These are phyloP conservation scores for Aspergillus neoniger DNA, from an alignment of 2,329 filamentous ascomycete species.

Conservation along the genomic window DNA sequence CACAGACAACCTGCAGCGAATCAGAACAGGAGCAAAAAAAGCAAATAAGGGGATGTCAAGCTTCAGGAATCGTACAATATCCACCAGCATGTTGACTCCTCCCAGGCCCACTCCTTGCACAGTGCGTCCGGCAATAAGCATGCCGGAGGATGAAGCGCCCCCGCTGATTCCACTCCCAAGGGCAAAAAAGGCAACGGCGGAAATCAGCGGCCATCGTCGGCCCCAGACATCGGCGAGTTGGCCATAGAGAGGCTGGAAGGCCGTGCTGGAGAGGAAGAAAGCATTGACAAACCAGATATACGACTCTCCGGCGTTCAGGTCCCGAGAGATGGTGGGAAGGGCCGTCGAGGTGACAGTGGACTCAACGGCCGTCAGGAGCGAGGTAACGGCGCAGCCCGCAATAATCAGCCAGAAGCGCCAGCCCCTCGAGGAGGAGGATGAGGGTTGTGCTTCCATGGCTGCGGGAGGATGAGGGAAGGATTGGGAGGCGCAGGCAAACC, in stretches of 20 bases:
- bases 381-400: slow-evolving; percentile 26
- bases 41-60: too few species aligned
- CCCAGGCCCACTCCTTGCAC: slow-evolving; percentile 57
- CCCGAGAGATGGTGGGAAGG: slow-evolving; percentile 40
- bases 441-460: too few species aligned
- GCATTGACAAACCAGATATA: slow-evolving; percentile 41
- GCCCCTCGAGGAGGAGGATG: neutral
- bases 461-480: neutral
- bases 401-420: slow-evolving; percentile 30
- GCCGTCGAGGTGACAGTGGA: slow-evolving; percentile 45
- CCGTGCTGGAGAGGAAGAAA: neutral
- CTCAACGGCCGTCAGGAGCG: slow-evolving; percentile 40
- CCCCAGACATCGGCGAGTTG: slow-evolving; percentile 57
- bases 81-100: slow-evolving; percentile 45
- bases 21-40: too few species aligned
- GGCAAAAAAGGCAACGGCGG: slow-evolving; percentile 49
- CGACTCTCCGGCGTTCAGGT: slow-evolving; percentile 30
- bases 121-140: slow-evolving; percentile 58
- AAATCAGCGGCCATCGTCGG: slow-evolving; percentile 45
- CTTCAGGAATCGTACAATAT: slow-evolving; percentile 29
- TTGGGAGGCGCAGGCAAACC: neutral
- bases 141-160: slow-evolving; percentile 44
- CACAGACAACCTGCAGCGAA: slow-evolving; percentile 40
- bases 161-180: slow-evolving; percentile 58
- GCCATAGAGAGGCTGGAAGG: slow-evolving; percentile 52